These are phyloP conservation scores for Phytopythium cucurbitacearum DNA, from an alignment of 352 stramenopile species.

Conservation along the genomic window DNA sequence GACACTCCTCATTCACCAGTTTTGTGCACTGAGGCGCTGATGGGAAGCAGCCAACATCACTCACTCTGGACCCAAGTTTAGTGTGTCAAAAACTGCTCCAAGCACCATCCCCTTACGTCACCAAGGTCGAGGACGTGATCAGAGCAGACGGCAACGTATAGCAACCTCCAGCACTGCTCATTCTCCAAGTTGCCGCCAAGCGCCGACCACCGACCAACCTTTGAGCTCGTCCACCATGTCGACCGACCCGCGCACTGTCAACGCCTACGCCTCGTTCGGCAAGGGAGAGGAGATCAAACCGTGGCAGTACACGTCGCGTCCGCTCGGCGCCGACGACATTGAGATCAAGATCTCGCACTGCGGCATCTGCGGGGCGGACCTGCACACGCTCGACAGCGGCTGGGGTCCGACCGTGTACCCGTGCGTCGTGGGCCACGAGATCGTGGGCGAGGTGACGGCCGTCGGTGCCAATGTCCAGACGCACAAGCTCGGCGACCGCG, in stretches of 20 bases:
- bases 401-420: constrained; percentile 41
- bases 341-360: constrained; percentile 64
- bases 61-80: no score
- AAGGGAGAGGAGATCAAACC: constrained; percentile 23
- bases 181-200: constrained; percentile 1
- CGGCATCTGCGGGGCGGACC: constrained; percentile 53
- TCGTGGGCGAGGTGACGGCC: constrained; percentile 41
- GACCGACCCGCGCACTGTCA: constrained; percentile 29
- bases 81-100: no score
- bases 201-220: neutral
- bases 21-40: no score
- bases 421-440: constrained; percentile 47
- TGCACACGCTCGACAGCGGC: constrained; percentile 46
- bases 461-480: constrained; percentile 39
- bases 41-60: no score
- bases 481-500: constrained; percentile 66
- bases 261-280: constrained; percentile 35
- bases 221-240: constrained; percentile 7
- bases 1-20: no score
- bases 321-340: constrained; percentile 40
- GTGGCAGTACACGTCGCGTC: constrained; percentile 39
- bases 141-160: no score
- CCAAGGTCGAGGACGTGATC: no score
- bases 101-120: no score
- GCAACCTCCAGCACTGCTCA: no score